phyloP scores from a whole-genome alignment of 805 yeast genomes.

The Lipomyces lipofer region DNA sequence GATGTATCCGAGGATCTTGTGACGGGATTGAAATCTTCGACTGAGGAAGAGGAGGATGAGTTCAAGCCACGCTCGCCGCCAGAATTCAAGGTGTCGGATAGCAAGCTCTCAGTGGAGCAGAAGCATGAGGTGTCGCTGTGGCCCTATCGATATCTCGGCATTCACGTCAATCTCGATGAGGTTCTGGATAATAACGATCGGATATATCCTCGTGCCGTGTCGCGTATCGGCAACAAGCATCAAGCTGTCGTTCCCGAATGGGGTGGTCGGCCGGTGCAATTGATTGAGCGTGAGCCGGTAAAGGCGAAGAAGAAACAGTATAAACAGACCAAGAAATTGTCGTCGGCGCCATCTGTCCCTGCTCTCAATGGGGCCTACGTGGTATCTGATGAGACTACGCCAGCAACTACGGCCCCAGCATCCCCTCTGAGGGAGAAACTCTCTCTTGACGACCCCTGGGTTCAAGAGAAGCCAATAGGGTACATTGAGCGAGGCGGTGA shows the following conservation, averaged over 20 bases:
- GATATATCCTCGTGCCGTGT: slow-evolving; percentile 77
- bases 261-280: slow-evolving; percentile 64
- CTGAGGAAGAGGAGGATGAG: slow-evolving; percentile 16
- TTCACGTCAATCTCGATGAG: slow-evolving; percentile 72
- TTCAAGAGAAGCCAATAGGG: slow-evolving; percentile 76
- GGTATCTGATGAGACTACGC: slow-evolving; percentile 9
- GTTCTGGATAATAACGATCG: slow-evolving; percentile 75
- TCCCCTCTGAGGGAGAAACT: background rate
- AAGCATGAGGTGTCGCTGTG: slow-evolving; percentile 46
- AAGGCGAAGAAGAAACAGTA: slow-evolving; percentile 37
- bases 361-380: background rate
- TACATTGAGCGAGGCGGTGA: slow-evolving; percentile 83
- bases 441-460: slow-evolving; percentile 58
- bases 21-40: background rate
- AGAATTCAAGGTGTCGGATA: slow-evolving; percentile 35
- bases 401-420: slow-evolving; percentile 47
- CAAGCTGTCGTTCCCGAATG: slow-evolving; percentile 64
- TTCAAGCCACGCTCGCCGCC: slow-evolving; percentile 11
- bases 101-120: slow-evolving; percentile 36
- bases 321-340: slow-evolving; percentile 21
- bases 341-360: background rate
- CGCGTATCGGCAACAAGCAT: slow-evolving; percentile 70
- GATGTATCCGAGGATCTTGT: background rate
- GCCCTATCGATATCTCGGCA: slow-evolving; percentile 78
- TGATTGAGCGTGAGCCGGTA: slow-evolving; percentile 36